Evolutionary conservation across 768 basidiomycete species (phyloP), one percentile per base, ranked within the genome.

Genomic region (Suillus subalutaceus): DNA sequence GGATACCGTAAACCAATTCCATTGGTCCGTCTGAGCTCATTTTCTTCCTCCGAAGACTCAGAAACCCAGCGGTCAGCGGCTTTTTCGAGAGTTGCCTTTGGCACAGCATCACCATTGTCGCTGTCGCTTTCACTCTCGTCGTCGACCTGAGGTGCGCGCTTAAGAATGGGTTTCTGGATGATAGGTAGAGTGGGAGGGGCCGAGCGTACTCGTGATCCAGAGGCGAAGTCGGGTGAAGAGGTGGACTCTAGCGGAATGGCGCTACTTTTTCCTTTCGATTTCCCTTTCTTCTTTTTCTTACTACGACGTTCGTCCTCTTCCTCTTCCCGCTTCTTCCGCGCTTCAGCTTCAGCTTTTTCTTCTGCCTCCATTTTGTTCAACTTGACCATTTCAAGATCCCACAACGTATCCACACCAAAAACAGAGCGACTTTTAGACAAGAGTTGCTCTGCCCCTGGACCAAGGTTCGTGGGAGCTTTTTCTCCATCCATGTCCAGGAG

Each of bases 381-480:
- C 75, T 93, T 97, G 20, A 78, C 86, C 82, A 95, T 85, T 77
- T 97, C 96, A 48, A 87, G 84, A 73, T 96, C 91, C 96, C 96
- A 97, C 12, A 97, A 72, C n/a, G 90, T 91, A 75, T 97, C 96
- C 1, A 93, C 91, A 2, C 96, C 96, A 72, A 97, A 97, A 12
- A 96, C 93, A n/a, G 94, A 96, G 65, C 85, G 86, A 46, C 84
- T 85, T 50, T 79, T 82, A 0, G 82, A 65, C 61, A 82, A 74
- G 64, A 72, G 79, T 20, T 72, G 75, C 9, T 74, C 69, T 46
- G 77, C 72, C 13, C 76, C 75, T 32, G 73, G 71, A 18, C 77
- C 79, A 6, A 79, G 68, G 64, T 74, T 72, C 59, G 71, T 60
- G 67, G 77, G 67, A 59, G 67, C 65, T 63, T 72, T 71, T 52